phyloP scores from a whole-genome alignment of 2,329 filamentous ascomycete genomes.

The Exophiala alcalophila region DNA sequence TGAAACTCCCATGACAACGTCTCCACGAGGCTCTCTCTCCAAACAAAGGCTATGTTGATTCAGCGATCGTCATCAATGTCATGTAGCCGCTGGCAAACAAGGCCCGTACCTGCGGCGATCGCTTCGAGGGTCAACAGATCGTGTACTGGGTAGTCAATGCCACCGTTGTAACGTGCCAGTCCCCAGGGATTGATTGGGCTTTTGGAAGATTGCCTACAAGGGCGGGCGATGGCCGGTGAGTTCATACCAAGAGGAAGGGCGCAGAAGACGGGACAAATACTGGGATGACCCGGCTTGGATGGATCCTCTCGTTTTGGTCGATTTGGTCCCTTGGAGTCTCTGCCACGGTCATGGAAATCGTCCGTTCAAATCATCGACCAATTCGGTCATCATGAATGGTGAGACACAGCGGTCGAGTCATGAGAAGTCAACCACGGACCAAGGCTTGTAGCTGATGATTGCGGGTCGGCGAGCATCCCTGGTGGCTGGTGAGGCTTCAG shows the following conservation, averaged over 20 bases:
- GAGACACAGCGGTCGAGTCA: no score
- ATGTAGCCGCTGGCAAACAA: background rate
- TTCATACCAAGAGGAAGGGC: background rate
- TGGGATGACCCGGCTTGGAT: background rate
- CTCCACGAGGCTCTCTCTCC: background rate
- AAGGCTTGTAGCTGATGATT: background rate
- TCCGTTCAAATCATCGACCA: no score
- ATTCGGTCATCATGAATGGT: no score
- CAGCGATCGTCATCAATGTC: conserved; percentile 11
- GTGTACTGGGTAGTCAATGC: conserved; percentile 1
- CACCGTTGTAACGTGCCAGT: background rate
- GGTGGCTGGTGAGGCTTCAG: background rate
- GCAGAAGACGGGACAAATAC: background rate
- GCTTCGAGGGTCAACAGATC: conserved; percentile 1
- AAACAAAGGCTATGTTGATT: conserved; percentile 8
- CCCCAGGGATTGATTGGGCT: background rate
- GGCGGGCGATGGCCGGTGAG: no score
- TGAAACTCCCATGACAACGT: background rate
- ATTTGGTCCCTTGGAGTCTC: background rate
- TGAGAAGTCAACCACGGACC: no score
- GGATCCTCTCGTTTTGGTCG: background rate
- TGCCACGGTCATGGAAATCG: background rate
- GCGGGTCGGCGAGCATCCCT: background rate
- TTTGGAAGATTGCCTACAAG: no score
- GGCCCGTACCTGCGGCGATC: conserved; percentile 20